Percentiles rank a stretch among this genome's conserved stretches.
Conservation (phyloP, 2,329 filamentous ascomycete genomes). For the Acarospora socialis region DNA sequence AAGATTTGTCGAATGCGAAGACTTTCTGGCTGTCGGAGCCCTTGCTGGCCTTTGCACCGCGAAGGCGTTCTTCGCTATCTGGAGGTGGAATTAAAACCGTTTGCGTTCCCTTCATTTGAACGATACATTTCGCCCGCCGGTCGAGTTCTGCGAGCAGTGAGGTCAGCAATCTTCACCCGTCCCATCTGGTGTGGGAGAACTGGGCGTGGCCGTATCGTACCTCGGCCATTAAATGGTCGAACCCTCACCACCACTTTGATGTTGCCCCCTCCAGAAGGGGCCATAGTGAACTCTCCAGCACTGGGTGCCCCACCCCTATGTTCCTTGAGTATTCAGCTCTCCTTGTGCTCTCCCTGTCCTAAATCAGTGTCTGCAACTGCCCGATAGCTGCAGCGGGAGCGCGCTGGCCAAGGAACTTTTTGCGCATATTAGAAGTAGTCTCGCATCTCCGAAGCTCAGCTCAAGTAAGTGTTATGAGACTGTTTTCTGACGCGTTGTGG, state of each 20-base stretch:
- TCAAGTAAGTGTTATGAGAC: too few species aligned
- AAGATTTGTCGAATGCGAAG: slow-evolving; percentile 93
- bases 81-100: slow-evolving; percentile 68
- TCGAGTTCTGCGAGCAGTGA: slow-evolving; percentile 58
- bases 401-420: too few species aligned
- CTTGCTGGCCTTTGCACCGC: slow-evolving; percentile 40
- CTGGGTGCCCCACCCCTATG: too few species aligned
- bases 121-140: slow-evolving; percentile 85
- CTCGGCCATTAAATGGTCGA: slow-evolving; percentile 90
- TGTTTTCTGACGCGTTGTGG: too few species aligned
- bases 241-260: slow-evolving; percentile 99
- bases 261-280: slow-evolving; percentile 70
- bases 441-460: too few species aligned
- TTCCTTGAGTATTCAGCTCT: too few species aligned
- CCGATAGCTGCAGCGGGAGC: too few species aligned
- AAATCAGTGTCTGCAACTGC: too few species aligned
- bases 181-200: neutral
- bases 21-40: slow-evolving; percentile 55
- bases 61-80: slow-evolving; percentile 38
- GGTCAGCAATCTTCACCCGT: slow-evolving; percentile 13
- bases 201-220: slow-evolving; percentile 32
- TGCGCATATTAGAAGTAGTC: too few species aligned
- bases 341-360: too few species aligned
- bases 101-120: slow-evolving; percentile 89
- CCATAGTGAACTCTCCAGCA: slow-evolving; percentile 37